Base-by-base conservation (phyloP, 768 basidiomycete genomes). In the Trametes maxima region DNA sequence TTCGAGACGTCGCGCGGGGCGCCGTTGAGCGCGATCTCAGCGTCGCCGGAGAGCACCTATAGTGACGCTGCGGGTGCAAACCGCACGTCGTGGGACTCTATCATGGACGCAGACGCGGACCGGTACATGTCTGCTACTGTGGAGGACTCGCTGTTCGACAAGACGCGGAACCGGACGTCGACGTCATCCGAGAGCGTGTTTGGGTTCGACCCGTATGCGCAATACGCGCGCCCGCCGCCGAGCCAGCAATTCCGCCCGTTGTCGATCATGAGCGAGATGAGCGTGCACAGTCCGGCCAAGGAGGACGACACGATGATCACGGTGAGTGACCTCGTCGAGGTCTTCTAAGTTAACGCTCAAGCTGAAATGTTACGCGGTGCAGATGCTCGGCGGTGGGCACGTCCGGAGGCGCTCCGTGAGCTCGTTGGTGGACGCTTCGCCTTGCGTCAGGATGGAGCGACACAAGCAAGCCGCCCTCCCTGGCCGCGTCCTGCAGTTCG, bases 281-380 rank as follows among this genome's bases (percentile, higher is more conserved):
- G 72, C 54, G 52, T 60, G 19, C 81, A 84, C 43, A 84, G 82
- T 60, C 81, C 85, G 0, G 72, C 74, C 45, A 80, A 79, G 63
- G 90, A 92, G 25, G 88, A 91, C 60, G 90, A 92, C 65, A 92
- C 92, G 0, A 90, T 92, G 89, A 87, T 92, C 48, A 84, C 82
- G 40, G 89, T 90, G 72, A 69, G 86, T 63, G 2, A 6, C 3
- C 51, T 22, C 43, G n/a, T 28, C 11, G 35, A 28, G 47, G 22
- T 21, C 47, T 28, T 8, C 16, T 4, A 12, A 4, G 35, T 52
- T 40, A 25, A 25, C 44, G 48, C 70, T 44, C 57, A 28, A 50
- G 21, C 55, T 62, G 54, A 59, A 25, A 59, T 42, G 3, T 19
- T 24, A 10, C 11, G 12, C 12, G 47, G n/a, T 35, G 12, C 40